Evolutionary conservation across 2,329 filamentous ascomycete species (phyloP).

Genomic region (Nothopassalora personata): DNA sequence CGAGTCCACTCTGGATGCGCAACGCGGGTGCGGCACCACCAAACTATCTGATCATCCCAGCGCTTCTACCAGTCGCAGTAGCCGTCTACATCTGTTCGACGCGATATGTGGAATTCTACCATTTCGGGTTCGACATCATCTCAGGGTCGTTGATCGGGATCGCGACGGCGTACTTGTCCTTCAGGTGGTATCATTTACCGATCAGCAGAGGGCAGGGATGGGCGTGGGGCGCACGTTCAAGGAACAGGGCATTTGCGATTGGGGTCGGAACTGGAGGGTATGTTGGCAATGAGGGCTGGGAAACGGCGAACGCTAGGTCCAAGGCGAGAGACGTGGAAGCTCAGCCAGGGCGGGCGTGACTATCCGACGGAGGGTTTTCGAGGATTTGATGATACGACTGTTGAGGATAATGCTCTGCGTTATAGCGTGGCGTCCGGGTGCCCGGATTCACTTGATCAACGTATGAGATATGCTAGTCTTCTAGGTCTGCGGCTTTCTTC

Average conservation of each 20-base stretch:
- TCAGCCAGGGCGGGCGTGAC: neutral
- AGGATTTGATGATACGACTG: too few relatives aligned
- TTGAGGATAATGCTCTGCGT: neutral
- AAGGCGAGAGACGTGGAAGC: constrained; percentile 1
- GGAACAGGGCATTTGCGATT: constrained; percentile 69
- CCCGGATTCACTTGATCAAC: neutral
- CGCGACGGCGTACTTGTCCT: constrained; percentile 65
- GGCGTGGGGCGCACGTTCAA: constrained; percentile 71
- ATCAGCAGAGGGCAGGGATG: constrained; percentile 75
- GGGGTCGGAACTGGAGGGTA: constrained; percentile 54
- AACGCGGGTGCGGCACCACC: constrained; percentile 77
- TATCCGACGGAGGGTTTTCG: neutral
- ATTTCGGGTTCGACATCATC: constrained; percentile 88
- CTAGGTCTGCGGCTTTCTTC: constrained; percentile 30
- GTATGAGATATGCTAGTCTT: constrained; percentile 12
- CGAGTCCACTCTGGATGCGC: constrained; percentile 39
- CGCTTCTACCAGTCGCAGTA: constrained; percentile 16
- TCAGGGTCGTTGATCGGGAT: constrained; percentile 78
- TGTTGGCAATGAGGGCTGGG: constrained; percentile 46
- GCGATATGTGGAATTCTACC: constrained; percentile 81
- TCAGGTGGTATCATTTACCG: constrained; percentile 81
- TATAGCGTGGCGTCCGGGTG: neutral
- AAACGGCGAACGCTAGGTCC: constrained; percentile 1
- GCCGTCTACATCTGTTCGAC: constrained; percentile 51
- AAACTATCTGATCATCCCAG: constrained; percentile 54